phyloP scores from a whole-genome alignment of 1,284 basidiomycete genomes.

The Takashimella koratensis region DNA sequence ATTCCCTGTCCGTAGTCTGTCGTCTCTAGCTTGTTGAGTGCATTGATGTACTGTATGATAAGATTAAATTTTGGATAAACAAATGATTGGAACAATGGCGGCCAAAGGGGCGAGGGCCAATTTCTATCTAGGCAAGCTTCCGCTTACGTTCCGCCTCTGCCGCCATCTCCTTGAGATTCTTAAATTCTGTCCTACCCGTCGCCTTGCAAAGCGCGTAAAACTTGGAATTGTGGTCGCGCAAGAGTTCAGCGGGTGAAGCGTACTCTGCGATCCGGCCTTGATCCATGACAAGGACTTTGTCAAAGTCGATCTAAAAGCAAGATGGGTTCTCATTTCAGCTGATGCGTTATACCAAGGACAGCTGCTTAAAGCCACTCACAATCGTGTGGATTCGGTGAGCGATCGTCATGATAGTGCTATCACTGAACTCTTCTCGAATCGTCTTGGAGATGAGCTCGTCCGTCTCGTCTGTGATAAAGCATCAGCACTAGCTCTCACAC shows the following conservation, averaged over 20 bases:
- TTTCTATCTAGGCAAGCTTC: conserved; percentile 4
- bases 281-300: conserved; percentile 62
- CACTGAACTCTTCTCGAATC: conserved; percentile 54
- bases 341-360: too few relatives aligned
- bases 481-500: conserved; percentile 15
- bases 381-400: conserved; percentile 66
- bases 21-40: too few relatives aligned
- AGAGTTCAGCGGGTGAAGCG: conserved; percentile 66
- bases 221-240: conserved; percentile 62
- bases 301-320: conserved; percentile 66
- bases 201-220: conserved; percentile 79
- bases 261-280: conserved; percentile 69
- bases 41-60: too few relatives aligned
- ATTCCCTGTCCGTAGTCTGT: too few relatives aligned
- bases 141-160: conserved; percentile 35
- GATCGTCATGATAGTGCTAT: conserved; percentile 58
- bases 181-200: conserved; percentile 74
- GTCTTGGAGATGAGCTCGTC: conserved; percentile 52
- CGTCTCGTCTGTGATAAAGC: conserved; percentile 70
- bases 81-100: background rate
- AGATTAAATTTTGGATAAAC: background rate
- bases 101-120: background rate
- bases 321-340: too few relatives aligned
- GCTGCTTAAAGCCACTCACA: too few relatives aligned
- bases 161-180: conserved; percentile 54